Evolutionary conservation across 257 asterid species (phyloP).

Genomic region (Voacanga thouarsii): DNA sequence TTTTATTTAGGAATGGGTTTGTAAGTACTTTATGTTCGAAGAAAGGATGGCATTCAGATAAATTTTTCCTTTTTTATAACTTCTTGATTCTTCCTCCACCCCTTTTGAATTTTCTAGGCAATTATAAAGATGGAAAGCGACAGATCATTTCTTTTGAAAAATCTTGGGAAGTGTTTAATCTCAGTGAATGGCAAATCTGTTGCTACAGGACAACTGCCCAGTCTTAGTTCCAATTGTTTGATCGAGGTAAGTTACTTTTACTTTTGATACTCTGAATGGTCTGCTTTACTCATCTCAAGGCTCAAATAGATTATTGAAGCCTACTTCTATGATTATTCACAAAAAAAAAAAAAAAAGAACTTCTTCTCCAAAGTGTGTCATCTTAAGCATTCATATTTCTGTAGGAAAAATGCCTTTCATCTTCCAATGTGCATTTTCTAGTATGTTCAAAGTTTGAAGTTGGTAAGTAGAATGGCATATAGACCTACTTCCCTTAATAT

Average conservation of each 20-base stretch:
- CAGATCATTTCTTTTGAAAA: constrained; percentile 75
- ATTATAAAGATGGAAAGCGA: constrained; percentile 80
- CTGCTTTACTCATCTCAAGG: not conserved
- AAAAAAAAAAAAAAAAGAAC: no score
- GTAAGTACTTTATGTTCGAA: not conserved
- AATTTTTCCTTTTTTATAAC: no score
- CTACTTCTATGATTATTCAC: not conserved
- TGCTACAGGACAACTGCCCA: constrained; percentile 63
- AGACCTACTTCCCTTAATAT: not conserved
- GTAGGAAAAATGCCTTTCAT: not conserved
- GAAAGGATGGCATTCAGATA: no score
- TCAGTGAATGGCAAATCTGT: constrained; percentile 68
- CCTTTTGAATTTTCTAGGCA: constrained; percentile 47
- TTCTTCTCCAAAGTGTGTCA: not conserved
- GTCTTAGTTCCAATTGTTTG: constrained; percentile 66
- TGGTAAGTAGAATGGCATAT: not conserved
- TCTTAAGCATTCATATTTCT: not conserved
- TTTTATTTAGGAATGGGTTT: not conserved
- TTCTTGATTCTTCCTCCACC: constrained; percentile 11
- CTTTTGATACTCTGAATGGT: not conserved
- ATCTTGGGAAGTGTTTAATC: constrained; percentile 78
- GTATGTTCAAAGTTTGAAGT: not conserved
- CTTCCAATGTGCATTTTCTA: not conserved
- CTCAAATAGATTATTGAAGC: not conserved
- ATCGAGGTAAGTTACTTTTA: constrained; percentile 65